phyloP scores from a whole-genome alignment of 1,139 yeast genomes.

The Yamadazyma blattariae region DNA sequence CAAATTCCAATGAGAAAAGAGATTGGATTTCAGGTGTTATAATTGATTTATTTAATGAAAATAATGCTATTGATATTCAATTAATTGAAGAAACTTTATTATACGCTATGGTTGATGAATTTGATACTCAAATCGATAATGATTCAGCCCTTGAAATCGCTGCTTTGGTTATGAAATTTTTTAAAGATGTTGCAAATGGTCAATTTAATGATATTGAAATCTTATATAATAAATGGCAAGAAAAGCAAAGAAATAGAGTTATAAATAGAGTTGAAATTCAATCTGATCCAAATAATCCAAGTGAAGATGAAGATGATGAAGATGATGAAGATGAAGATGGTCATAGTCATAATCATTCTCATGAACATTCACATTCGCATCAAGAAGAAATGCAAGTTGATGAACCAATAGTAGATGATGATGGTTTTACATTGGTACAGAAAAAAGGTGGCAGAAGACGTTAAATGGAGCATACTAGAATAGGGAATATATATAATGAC shows the following conservation, averaged over 20 bases:
- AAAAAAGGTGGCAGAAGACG: constrained; percentile 38
- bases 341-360: constrained; percentile 25
- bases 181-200: constrained; percentile 57
- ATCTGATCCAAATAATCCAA: constrained; percentile 61
- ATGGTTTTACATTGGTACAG: constrained; percentile 87
- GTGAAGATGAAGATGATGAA: constrained; percentile 44
- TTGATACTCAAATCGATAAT: constrained; percentile 84
- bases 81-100: constrained; percentile 81
- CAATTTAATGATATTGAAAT: constrained; percentile 56
- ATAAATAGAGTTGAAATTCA: constrained; percentile 32
- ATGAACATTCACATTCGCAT: constrained; percentile 25
- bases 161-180: constrained; percentile 59
- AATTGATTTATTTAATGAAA: constrained; percentile 69
- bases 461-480: too few relatives aligned
- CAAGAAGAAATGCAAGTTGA: constrained; percentile 38
- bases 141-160: constrained; percentile 81
- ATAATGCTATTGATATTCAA: constrained; percentile 62
- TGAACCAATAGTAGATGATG: constrained; percentile 80
- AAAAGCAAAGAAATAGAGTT: constrained; percentile 42
- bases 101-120: constrained; percentile 93
- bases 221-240: constrained; percentile 57
- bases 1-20: constrained; percentile 83
- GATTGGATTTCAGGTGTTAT: constrained; percentile 91
- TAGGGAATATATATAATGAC: neutral
- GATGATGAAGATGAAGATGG: constrained; percentile 31